Evolutionary conservation across 2,329 filamentous ascomycete genomes (phyloP).

Genomic region (Colletotrichum tabaci): DNA sequence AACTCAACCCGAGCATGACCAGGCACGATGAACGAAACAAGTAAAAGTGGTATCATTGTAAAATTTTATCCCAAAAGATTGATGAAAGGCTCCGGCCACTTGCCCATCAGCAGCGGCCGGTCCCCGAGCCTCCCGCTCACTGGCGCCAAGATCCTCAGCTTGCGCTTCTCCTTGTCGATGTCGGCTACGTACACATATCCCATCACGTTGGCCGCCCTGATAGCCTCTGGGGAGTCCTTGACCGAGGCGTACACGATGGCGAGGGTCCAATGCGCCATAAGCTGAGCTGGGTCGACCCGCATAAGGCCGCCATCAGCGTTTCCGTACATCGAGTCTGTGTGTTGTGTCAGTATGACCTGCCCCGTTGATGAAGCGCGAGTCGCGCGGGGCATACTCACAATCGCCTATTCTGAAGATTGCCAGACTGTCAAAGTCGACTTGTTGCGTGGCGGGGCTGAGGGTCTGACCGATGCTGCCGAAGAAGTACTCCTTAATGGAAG

Average conservation of each 20-base stretch:
- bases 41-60: slow-evolving; percentile 30
- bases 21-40: neutral
- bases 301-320: slow-evolving; percentile 65
- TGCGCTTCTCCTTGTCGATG: slow-evolving; percentile 87
- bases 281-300: slow-evolving; percentile 74
- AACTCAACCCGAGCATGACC: neutral
- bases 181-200: slow-evolving; percentile 95
- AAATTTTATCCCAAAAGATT: slow-evolving; percentile 74
- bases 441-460: slow-evolving; percentile 89
- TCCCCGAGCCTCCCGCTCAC: slow-evolving; percentile 86
- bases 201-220: slow-evolving; percentile 87
- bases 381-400: slow-evolving; percentile 57
- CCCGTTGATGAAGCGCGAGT: neutral
- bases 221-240: slow-evolving; percentile 78
- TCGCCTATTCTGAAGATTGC: slow-evolving; percentile 80
- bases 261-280: slow-evolving; percentile 85
- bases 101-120: slow-evolving; percentile 85
- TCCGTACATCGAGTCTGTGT: slow-evolving; percentile 49
- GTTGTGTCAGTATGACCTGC: slow-evolving; percentile 18
- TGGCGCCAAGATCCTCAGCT: slow-evolving; percentile 86
- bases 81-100: slow-evolving; percentile 88
- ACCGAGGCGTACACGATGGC: slow-evolving; percentile 85
- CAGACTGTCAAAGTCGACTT: slow-evolving; percentile 82
- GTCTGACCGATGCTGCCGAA: slow-evolving; percentile 85
- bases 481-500: slow-evolving; percentile 92